Base-by-base conservation (phyloP, 306 rosid species). In the Sechiopsis laciniata region DNA sequence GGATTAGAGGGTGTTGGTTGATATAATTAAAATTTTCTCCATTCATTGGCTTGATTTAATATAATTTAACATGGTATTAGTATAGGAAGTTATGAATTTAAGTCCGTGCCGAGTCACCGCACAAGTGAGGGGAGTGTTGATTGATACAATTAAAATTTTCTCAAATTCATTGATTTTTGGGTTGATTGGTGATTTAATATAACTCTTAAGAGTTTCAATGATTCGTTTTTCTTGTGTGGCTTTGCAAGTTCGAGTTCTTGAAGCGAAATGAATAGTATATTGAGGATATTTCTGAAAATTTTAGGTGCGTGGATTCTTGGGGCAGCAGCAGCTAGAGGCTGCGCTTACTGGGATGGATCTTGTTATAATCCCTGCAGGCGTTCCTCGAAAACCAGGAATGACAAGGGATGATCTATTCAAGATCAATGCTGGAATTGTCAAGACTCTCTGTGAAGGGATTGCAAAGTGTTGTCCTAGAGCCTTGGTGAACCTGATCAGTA, bases 351-450 rank as follows among this genome's bases (percentile, higher is more conserved):
- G 99, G 58, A 75, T 95, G 84, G 96, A 95, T 83, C 89, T 95
- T 55, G 85, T 95, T 59, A 75, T 95, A 55, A 87, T 95, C 79
- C 97, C 97, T 48, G 97, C 97, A 15, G 95, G 97, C 35, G 90
- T 95, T 16, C 97, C 99, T 35, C 83, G 99, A 78, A 91, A 95
- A 82, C 99, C 99, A 12, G 99, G 97, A 79, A 95, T 89, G 97
- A 95, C 97, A 5, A 89, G 97, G 84, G 97, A 95, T 40, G 99
- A 91, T 75, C 94, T 95, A 17, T 89, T 95, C 72, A 95, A 91
- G 37, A 91, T 91, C 73, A 95, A 91, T 78, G 96, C 99, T 21
- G 97, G 99, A 77, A 95, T 95, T 75, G 97, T 91, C 52, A 91
- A 10, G 87, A 89, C 97, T 22, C 91, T 95, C 16, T 82, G 85